Evolutionary conservation across 345 rosid genomes (phyloP).

Genomic region (Geranium brycei): DNA sequence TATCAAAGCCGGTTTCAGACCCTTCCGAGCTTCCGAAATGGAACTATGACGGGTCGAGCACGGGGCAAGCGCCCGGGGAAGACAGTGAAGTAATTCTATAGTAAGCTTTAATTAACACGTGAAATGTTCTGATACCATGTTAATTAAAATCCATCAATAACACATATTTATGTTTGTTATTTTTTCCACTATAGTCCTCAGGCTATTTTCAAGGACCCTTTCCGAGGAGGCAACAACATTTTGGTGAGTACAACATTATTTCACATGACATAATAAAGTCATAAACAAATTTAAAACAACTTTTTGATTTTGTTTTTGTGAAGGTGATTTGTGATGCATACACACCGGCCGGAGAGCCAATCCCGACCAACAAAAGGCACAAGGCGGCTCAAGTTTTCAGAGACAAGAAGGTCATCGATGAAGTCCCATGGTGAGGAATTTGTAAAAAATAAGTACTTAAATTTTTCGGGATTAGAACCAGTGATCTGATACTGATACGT

Average conservation of each 20-base stretch:
- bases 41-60: slow-evolving; percentile 98
- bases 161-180: too few relatives aligned
- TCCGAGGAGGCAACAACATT: slow-evolving; percentile 93
- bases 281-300: neutral
- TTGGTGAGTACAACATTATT: slow-evolving; percentile 39
- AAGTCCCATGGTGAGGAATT: slow-evolving; percentile 19
- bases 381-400: slow-evolving; percentile 23
- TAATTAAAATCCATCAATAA: neutral
- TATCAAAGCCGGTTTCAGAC: slow-evolving; percentile 70
- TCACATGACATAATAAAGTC: neutral
- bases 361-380: slow-evolving; percentile 24
- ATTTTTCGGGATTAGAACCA: neutral
- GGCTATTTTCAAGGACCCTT: slow-evolving; percentile 90
- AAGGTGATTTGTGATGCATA: slow-evolving; percentile 83
- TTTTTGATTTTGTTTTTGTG: slow-evolving; percentile 5
- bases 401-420: slow-evolving; percentile 15
- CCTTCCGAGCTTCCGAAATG: slow-evolving; percentile 97
- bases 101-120: slow-evolving; percentile 37
- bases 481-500: neutral
- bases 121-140: neutral
- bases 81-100: slow-evolving; percentile 96
- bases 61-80: slow-evolving; percentile 95
- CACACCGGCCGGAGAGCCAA: slow-evolving; percentile 22
- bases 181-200: slow-evolving; percentile 52
- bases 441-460: neutral